Base-by-base conservation (phyloP, 1,139 yeast species). In the Suhomyces choctaworum region DNA sequence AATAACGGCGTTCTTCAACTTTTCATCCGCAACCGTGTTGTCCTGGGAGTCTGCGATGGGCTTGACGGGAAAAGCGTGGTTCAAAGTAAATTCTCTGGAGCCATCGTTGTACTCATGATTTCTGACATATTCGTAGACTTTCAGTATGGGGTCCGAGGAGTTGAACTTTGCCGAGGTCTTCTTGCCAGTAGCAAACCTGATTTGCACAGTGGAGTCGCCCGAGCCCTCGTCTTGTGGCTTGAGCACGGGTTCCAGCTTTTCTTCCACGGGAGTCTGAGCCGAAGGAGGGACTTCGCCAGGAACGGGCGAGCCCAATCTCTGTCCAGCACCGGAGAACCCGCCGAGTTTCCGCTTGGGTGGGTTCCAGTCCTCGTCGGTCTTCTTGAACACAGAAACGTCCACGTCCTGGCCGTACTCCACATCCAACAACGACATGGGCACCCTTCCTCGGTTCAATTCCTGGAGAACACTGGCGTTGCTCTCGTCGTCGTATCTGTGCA, bases 331-430 rank as follows among this genome's bases (percentile, higher is more conserved):
- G 17, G 62, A 66, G 56, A 86, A 90, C 0, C 96, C 96, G 4
- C 80, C 88, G 6, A 65, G 47, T 53, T 54, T 75, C 38, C 76
- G 71, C 63, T 81, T 83, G 22, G 95, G 90, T 8, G 94, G 82
- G 27, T 56, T 64, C 63, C 78, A 92, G 34, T 86, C 88, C 57
- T 90, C 96, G 39, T 88, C 95, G 31, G 86, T 66, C 51, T 82
- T 82, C 52, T 82, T 81, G 41, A 74, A 73, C n/a, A 92, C 95
- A 27, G 82, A 79, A 12, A 92, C 97, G 56, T 90, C 96, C n/a
- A 94, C 97, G 46, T 87, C 94, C 64, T 92, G 97, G 29, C 96
- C 96, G 53, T 80, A 80, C 50, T 82, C 80, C 9, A 92, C 97
- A 47, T 86, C 80, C 44, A 92, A 69, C 35, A 92, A 64, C 20